A percentile compares a stretch with the other conserved stretches of the same genome.
Conservation (phyloP, 179 eudicot species). For the Dionaea muscipula region DNA sequence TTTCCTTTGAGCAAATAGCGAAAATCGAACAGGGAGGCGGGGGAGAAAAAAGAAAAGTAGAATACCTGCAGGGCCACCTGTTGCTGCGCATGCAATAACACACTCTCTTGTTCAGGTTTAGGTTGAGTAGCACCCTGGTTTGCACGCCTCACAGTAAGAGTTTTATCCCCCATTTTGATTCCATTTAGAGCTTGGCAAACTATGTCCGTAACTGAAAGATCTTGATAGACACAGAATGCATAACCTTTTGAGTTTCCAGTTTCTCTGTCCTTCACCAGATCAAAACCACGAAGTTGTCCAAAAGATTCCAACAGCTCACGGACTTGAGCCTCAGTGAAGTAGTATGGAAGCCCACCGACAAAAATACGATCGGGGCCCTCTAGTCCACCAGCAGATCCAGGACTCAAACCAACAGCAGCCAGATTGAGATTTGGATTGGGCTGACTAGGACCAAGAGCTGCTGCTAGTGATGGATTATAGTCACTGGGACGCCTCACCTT, state of each 20-base stretch:
- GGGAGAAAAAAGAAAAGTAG: not conserved
- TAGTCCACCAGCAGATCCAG: slow-evolving; percentile 90
- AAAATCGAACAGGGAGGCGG: not conserved
- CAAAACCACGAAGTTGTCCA: slow-evolving; percentile 87
- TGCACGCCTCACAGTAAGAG: slow-evolving; percentile 92
- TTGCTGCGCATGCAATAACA: slow-evolving; percentile 81
- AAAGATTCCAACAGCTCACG: slow-evolving; percentile 90
- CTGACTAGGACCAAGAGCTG: slow-evolving; percentile 91
- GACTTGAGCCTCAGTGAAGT: slow-evolving; percentile 82
- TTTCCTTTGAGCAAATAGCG: no score
- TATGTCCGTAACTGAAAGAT: slow-evolving; percentile 70
- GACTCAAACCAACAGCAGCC: slow-evolving; percentile 81
- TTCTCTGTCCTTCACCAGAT: slow-evolving; percentile 93
- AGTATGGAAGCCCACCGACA: slow-evolving; percentile 94
- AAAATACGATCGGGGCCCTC: slow-evolving; percentile 98
- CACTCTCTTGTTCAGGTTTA: slow-evolving; percentile 95
- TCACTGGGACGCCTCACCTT: slow-evolving; percentile 77
- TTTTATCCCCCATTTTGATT: slow-evolving; percentile 81
- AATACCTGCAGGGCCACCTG: slow-evolving; percentile 84
- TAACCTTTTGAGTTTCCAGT: slow-evolving; percentile 97
- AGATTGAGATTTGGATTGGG: slow-evolving; percentile 82
- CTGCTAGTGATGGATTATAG: slow-evolving; percentile 75
- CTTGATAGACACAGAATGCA: slow-evolving; percentile 94
- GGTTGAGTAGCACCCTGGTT: slow-evolving; percentile 79
- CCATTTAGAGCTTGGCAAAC: slow-evolving; percentile 97